These are phyloP conservation scores for Turritis glabra DNA, from an alignment of 345 rosid genomes.

Conservation along the genomic window DNA sequence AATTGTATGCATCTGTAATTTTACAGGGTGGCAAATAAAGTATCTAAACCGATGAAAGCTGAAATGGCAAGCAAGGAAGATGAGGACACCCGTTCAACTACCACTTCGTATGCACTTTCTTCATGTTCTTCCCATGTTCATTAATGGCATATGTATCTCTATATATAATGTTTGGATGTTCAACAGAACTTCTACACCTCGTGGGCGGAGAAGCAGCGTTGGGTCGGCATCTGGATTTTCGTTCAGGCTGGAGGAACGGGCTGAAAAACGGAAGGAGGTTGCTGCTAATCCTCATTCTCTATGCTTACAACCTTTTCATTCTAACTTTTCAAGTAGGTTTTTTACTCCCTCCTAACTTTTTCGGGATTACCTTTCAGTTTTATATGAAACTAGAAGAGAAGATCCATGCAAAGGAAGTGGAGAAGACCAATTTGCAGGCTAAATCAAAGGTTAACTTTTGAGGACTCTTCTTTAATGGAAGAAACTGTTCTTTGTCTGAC, in stretches of 20 bases:
- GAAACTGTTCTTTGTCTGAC: not conserved
- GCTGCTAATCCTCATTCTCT: not conserved
- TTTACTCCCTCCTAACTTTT: slow-evolving; percentile 6
- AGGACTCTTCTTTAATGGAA: not conserved
- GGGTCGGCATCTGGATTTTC: slow-evolving; percentile 79
- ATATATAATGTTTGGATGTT: slow-evolving; percentile 17
- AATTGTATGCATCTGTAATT: not conserved
- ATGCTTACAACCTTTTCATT: not conserved
- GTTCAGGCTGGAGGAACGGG: slow-evolving; percentile 91
- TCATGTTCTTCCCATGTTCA: slow-evolving; percentile 7
- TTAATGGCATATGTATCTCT: not conserved
- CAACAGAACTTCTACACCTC: slow-evolving; percentile 63
- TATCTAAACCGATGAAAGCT: slow-evolving; percentile 45
- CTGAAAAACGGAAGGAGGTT: slow-evolving; percentile 96
- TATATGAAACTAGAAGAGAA: slow-evolving; percentile 93
- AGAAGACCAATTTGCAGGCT: slow-evolving; percentile 70
- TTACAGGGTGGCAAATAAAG: slow-evolving; percentile 58
- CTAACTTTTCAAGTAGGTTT: not conserved
- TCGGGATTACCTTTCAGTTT: slow-evolving; percentile 50
- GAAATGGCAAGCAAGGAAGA: slow-evolving; percentile 61
- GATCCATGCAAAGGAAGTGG: slow-evolving; percentile 85
- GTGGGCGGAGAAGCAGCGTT: slow-evolving; percentile 52
- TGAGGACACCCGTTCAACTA: slow-evolving; percentile 74
- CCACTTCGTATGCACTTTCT: slow-evolving; percentile 63
- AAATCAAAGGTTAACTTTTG: slow-evolving; percentile 72